Base-by-base conservation (phyloP, 306 rosid genomes). In the Quercus alba region DNA sequence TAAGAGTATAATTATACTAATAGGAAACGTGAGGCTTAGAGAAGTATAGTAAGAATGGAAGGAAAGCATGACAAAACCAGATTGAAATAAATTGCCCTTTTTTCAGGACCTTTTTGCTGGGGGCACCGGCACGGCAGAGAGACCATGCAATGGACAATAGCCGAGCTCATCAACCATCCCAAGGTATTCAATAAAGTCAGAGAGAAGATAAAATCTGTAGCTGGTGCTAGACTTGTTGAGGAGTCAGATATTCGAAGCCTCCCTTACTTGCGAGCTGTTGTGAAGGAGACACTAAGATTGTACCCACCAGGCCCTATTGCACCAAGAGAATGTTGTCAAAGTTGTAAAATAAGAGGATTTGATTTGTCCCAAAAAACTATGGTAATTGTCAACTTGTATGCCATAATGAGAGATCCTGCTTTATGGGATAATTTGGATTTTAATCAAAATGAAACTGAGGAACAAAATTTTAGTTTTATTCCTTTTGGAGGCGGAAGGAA, bases 401-500 rank as follows among this genome's bases (percentile, higher is more conserved):
- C 90, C 12, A 84, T 89, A 23, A 86, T 86, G 92, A 85, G 87
- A 38, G 90, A 89, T 55, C 76, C 87, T 1, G 51, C 84, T 31
- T 28, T 77, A 5, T 84, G 92, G 92, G 87, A 82, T 6, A 75
- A 44, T 61, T 87, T 44, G 13, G 13, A 8, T 44, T 44, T 44
- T 44, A 44, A 8, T 44, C 51, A 44, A 44, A 44, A 44, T 2
- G 0, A 44, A 44, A 44, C 51, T 44, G 62, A 21, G 63, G 51
- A 44, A 44, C 13, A 8, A 44, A 44, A 44, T 44, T 44, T 85
- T 30, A 71, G 77, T 15, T 85, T 79, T 72, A 75, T 85, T 31
- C 84, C 89, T 1, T 89, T 89, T 49, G 91, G 91, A 3, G 85
- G 66, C 0, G 91, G 93, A 35, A 79, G 89, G 73, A 87, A 89